Percentiles rank a stretch among this genome's conserved stretches.
Conservation (phyloP, 2,329 filamentous ascomycete species). For the Fusarium lateritium region DNA sequence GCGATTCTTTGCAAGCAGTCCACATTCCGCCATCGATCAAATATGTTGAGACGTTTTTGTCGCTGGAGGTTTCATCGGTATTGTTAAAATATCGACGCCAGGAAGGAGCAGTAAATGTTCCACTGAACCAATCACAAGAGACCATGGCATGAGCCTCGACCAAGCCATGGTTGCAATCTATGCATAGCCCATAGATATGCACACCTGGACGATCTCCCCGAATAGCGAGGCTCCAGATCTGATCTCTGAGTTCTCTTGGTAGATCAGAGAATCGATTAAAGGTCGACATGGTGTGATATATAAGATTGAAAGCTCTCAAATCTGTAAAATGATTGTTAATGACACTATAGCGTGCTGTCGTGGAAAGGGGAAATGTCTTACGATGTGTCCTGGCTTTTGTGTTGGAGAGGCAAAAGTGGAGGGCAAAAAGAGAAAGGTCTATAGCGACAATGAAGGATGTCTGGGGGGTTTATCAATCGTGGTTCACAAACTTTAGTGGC, state of each 20-base stretch:
- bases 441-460: no score
- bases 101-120: not conserved
- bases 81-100: not conserved
- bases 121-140: no score
- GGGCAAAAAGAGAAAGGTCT: no score
- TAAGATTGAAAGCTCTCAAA: no score
- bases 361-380: no score
- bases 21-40: conserved; percentile 24
- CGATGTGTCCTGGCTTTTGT: no score
- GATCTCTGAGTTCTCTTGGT: conserved; percentile 7
- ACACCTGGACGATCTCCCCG: not conserved
- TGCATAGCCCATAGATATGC: conserved; percentile 2
- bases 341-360: no score
- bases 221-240: conserved; percentile 14
- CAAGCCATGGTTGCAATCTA: not conserved
- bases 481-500: no score
- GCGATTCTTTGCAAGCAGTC: conserved; percentile 21
- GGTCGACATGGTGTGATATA: not conserved
- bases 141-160: not conserved
- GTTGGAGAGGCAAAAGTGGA: no score
- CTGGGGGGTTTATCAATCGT: no score
- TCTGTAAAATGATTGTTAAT: no score
- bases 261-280: conserved; percentile 12
- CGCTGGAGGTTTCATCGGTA: not conserved
- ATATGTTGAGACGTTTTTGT: conserved; percentile 14